These are phyloP conservation scores for Mycena rebaudengoi DNA, from an alignment of 768 basidiomycete species.

Conservation along the genomic window DNA sequence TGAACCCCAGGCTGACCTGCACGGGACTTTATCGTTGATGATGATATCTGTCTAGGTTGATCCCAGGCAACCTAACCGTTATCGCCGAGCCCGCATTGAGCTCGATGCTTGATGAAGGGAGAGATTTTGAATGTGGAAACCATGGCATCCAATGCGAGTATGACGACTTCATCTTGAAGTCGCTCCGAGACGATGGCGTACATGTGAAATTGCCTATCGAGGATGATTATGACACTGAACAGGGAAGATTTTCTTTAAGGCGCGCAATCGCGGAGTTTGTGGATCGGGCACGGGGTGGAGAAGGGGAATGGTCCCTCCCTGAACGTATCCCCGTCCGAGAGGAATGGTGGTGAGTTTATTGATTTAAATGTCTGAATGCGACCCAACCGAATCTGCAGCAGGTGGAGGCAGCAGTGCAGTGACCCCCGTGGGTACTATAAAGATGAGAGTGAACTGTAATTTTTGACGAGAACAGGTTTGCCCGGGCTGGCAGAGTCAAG, in stretches of 20 bases:
- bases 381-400: no score
- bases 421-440: no score
- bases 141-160: not conserved
- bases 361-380: no score
- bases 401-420: no score
- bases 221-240: not conserved
- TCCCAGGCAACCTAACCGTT: not conserved
- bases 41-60: not conserved
- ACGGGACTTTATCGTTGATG: not conserved
- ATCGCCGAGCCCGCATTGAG: not conserved
- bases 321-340: not conserved
- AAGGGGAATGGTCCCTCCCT: not conserved
- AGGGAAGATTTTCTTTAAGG: not conserved
- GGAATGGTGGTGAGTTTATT: not conserved
- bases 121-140: not conserved
- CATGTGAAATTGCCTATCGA: not conserved
- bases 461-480: no score
- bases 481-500: not conserved
- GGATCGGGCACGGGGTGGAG: not conserved
- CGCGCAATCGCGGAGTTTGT: not conserved
- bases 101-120: not conserved
- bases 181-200: not conserved
- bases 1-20: no score
- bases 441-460: no score
- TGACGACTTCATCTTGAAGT: not conserved